Percentiles rank a stretch among this genome's conserved stretches.
These are phyloP conservation scores for Dispira parvispora DNA, from an alignment of 192 early-diverging fungal species.

Conservation along the genomic window DNA sequence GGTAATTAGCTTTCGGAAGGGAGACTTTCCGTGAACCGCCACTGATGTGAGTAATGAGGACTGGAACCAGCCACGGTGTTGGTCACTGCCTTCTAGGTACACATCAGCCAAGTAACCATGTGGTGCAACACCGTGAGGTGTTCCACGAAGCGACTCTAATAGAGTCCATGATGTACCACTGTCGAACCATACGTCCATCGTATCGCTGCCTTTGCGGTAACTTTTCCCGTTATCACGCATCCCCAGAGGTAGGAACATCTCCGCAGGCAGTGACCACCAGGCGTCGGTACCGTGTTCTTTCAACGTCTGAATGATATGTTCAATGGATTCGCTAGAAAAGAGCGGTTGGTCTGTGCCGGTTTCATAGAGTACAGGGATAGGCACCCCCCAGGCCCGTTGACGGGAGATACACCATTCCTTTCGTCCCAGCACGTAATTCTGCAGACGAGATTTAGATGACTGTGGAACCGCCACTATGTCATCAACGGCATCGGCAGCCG, in stretches of 20 bases:
- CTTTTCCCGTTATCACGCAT: conserved; percentile 35
- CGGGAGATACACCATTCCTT: conserved; percentile 76
- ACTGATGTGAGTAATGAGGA: conserved; percentile 59
- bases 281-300: conserved; percentile 38
- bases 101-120: conserved; percentile 36
- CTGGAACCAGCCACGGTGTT: conserved; percentile 77
- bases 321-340: conserved; percentile 41
- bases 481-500: conserved; percentile 36
- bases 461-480: conserved; percentile 42
- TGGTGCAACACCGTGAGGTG: not conserved
- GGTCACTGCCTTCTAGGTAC: conserved; percentile 63
- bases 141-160: conserved; percentile 18
- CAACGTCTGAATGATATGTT: conserved; percentile 43
- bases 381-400: conserved; percentile 68
- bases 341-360: conserved; percentile 38
- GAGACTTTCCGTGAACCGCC: conserved; percentile 45
- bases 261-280: conserved; percentile 52
- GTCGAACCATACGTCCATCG: conserved; percentile 83
- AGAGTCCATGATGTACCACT: conserved; percentile 63
- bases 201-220: conserved; percentile 49
- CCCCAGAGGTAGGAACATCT: conserved; percentile 41
- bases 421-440: conserved; percentile 45
- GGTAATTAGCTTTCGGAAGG: conserved; percentile 51
- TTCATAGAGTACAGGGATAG: conserved; percentile 62
- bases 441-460: conserved; percentile 33